These are phyloP conservation scores for Aspergillus oerlinghausenensis DNA, from an alignment of 2,329 filamentous ascomycete species.

Conservation along the genomic window DNA sequence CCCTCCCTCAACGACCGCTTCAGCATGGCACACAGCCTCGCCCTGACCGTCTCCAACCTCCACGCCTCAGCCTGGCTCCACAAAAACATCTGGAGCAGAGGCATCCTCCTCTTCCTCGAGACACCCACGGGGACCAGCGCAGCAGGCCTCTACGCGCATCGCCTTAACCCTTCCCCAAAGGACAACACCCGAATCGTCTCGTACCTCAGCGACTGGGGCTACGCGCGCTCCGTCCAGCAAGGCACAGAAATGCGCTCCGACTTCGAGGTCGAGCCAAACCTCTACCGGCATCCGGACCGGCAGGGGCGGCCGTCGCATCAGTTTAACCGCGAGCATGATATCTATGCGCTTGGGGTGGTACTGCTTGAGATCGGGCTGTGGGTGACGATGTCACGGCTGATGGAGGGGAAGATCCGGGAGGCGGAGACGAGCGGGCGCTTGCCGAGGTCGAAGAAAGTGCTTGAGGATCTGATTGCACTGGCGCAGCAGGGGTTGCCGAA, in stretches of 20 bases:
- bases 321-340: slow-evolving; percentile 31
- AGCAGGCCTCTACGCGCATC: slow-evolving; percentile 5
- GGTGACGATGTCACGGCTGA: slow-evolving; percentile 25
- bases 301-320: slow-evolving; percentile 24
- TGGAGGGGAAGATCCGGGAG: slow-evolving; percentile 20
- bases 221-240: slow-evolving; percentile 19
- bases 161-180: not conserved
- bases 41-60: slow-evolving; percentile 21
- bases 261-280: slow-evolving; percentile 23
- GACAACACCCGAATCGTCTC: slow-evolving; percentile 10
- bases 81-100: slow-evolving; percentile 28
- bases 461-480: slow-evolving; percentile 14
- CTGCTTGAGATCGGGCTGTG: slow-evolving; percentile 36
- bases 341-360: slow-evolving; percentile 37
- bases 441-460: slow-evolving; percentile 18
- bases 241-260: slow-evolving; percentile 21
- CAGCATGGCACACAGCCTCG: slow-evolving; percentile 22
- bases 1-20: slow-evolving; percentile 21
- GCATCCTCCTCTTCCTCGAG: slow-evolving; percentile 22
- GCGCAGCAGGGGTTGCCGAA: slow-evolving; percentile 17
- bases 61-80: slow-evolving; percentile 26
- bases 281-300: slow-evolving; percentile 30
- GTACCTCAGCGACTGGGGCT: slow-evolving; percentile 25
- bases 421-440: slow-evolving; percentile 17
- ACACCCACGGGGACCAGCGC: slow-evolving; percentile 3